Conservation (phyloP, 257 asterid species). For the Solanum phureja region DNA sequence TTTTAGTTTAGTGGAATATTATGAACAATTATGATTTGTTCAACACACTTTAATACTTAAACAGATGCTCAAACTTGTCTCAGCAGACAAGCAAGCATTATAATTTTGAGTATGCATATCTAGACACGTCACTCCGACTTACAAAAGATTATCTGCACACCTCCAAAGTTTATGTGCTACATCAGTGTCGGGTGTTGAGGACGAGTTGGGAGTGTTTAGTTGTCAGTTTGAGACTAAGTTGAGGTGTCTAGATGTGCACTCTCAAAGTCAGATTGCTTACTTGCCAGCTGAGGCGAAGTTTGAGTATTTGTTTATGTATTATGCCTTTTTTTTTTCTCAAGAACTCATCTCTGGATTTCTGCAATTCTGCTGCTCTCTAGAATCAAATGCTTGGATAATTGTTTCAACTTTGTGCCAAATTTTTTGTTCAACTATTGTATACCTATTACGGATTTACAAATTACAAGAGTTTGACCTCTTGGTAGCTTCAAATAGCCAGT, state of each 20-base stretch:
- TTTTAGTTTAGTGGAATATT: background rate
- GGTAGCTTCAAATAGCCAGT: background rate
- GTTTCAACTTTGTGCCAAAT: background rate
- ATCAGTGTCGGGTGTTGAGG: background rate
- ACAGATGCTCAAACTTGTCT: background rate
- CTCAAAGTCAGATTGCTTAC: background rate
- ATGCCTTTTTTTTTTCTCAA: background rate
- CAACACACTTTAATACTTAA: background rate
- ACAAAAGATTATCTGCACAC: background rate
- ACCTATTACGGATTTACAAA: background rate
- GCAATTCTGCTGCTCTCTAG: background rate
- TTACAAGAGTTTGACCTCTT: background rate
- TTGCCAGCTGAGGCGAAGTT: background rate
- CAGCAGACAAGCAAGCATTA: too few relatives aligned
- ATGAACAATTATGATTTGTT: background rate
- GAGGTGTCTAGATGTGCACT: background rate
- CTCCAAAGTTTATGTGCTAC: background rate
- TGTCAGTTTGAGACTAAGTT: background rate
- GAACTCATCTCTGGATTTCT: background rate
- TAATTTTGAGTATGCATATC: background rate
- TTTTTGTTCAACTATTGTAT: background rate
- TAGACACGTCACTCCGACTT: background rate
- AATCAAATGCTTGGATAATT: background rate
- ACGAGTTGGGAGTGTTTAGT: background rate
- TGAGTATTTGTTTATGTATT: background rate